phyloP scores from a whole-genome alignment of 108 stramenopile species.

The Aureococcus anophagefferens region DNA sequence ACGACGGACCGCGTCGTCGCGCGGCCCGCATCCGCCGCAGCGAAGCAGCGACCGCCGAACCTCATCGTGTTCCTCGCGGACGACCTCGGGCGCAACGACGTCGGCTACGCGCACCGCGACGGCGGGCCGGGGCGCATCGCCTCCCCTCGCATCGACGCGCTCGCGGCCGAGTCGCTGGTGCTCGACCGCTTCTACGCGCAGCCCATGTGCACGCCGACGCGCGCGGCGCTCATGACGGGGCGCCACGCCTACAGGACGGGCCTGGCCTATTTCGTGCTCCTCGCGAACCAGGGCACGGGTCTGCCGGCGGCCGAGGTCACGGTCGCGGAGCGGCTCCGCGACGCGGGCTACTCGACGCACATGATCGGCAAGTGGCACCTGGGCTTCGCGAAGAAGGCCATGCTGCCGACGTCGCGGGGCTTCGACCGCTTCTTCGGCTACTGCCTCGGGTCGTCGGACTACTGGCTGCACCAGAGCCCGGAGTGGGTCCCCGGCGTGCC shows the following conservation, averaged over 20 bases:
- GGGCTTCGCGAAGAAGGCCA: neutral
- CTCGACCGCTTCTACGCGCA: neutral
- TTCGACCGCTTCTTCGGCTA: slow-evolving; percentile 12
- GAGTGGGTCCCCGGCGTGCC: too few relatives aligned
- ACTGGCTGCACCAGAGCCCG: too few relatives aligned
- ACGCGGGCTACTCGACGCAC: slow-evolving; percentile 4
- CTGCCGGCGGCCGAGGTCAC: neutral
- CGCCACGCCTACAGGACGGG: neutral
- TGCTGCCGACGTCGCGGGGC: slow-evolving; percentile 5
- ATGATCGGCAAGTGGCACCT: slow-evolving; percentile 11
- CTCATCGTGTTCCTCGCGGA: neutral
- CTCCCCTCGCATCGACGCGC: neutral
- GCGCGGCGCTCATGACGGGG: slow-evolving; percentile 9
- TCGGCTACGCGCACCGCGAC: neutral
- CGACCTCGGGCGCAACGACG: neutral
- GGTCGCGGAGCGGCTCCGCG: slow-evolving; percentile 4
- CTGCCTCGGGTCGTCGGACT: neutral
- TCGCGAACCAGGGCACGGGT: neutral
- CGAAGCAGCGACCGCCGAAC: neutral
- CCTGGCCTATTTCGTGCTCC: neutral
- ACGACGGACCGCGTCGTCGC: too few relatives aligned
- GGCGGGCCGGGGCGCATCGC: neutral
- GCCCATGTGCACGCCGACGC: neutral
- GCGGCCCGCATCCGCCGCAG: too few relatives aligned
- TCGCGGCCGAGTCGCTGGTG: neutral